Evolutionary conservation across 768 basidiomycete species (phyloP).

Genomic region (Roridomyces roridus): DNA sequence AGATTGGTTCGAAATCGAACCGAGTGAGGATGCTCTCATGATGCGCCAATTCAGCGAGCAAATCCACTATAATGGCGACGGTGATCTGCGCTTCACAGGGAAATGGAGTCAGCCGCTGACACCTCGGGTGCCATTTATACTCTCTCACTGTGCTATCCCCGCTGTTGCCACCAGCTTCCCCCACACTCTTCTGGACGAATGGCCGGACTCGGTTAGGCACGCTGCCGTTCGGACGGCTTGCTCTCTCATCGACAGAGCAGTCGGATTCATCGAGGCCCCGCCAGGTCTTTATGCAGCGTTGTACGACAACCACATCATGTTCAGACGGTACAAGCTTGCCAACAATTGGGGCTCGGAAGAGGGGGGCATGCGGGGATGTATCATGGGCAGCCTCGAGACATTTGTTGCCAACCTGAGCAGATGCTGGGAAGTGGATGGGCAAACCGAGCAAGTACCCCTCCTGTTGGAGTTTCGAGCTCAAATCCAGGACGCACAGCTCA

Average conservation of each 20-base stretch:
- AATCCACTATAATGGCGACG: not conserved
- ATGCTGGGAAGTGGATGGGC: slow-evolving; percentile 6
- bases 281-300: not conserved
- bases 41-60: no score
- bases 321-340: slow-evolving; percentile 23
- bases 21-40: no score
- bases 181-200: not conserved
- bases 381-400: slow-evolving; percentile 9
- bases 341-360: slow-evolving; percentile 27
- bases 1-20: no score
- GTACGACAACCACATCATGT: not conserved
- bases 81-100: not conserved
- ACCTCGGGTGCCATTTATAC: not conserved
- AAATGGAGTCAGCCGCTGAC: not conserved
- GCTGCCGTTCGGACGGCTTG: not conserved
- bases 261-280: slow-evolving; percentile 1
- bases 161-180: slow-evolving; percentile 9
- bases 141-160: not conserved
- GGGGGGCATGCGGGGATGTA: slow-evolving; percentile 27
- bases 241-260: not conserved
- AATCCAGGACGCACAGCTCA: not conserved
- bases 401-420: slow-evolving; percentile 15
- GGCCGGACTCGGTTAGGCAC: not conserved
- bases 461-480: slow-evolving; percentile 4
- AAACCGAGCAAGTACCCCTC: slow-evolving; percentile 17